Evolutionary conservation across 2,329 filamentous ascomycete genomes (phyloP).

Genomic region (Verticillium isaacii): DNA sequence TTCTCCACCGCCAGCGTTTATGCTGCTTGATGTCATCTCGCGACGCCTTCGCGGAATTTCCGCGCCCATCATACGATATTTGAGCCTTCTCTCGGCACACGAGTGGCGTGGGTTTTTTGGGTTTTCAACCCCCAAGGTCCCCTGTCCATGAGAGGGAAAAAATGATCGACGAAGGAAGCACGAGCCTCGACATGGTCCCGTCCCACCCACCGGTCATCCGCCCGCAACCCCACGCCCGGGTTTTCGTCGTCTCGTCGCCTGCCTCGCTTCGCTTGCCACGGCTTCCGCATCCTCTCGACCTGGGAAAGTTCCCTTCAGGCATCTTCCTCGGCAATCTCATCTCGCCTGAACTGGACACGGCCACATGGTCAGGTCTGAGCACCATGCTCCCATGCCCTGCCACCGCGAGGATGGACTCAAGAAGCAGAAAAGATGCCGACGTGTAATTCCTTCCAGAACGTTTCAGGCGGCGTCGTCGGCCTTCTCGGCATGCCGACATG

Average conservation of each 20-base stretch:
- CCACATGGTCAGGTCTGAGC: background rate
- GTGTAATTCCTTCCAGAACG: background rate
- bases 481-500: background rate
- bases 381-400: background rate
- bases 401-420: too few species aligned
- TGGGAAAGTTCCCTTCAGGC: background rate
- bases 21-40: background rate
- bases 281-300: background rate
- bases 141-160: background rate
- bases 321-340: background rate
- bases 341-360: background rate
- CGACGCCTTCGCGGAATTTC: background rate
- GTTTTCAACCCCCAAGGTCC: background rate
- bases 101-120: background rate
- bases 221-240: background rate
- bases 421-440: background rate
- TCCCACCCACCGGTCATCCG: background rate
- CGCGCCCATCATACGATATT: conserved; percentile 3
- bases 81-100: background rate
- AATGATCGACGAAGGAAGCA: background rate
- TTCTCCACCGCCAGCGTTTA: background rate
- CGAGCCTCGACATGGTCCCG: background rate
- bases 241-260: background rate
- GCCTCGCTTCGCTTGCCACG: background rate
- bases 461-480: background rate